Conservation (phyloP, 257 asterid species). For the Petunia axillaris region DNA sequence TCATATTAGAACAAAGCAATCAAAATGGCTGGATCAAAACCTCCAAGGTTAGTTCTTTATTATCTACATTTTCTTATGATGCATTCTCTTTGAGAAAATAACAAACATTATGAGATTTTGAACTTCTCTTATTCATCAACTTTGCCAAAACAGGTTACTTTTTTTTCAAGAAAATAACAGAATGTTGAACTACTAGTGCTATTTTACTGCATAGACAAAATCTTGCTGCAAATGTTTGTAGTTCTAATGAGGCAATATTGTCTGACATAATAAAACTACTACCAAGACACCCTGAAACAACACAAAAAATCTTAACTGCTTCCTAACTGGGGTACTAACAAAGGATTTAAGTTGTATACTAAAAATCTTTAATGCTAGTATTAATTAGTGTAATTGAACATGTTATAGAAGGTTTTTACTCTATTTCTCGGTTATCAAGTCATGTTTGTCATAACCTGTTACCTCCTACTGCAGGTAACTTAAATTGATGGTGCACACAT, state of each 20-base stretch:
- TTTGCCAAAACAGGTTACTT: neutral
- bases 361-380: neutral
- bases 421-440: neutral
- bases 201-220: neutral
- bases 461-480: neutral
- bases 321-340: neutral
- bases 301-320: neutral
- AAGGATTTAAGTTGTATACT: neutral
- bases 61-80: neutral
- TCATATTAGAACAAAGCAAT: constrained; percentile 58
- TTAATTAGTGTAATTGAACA: neutral
- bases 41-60: constrained; percentile 41
- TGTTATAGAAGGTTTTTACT: neutral
- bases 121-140: neutral
- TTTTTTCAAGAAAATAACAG: constrained; percentile 21
- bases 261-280: neutral
- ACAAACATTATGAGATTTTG: neutral
- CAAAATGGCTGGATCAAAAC: constrained; percentile 58
- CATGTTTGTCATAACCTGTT: neutral
- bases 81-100: neutral
- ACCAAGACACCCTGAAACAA: neutral
- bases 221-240: neutral
- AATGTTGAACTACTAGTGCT: neutral
- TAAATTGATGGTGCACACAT: neutral
- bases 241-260: neutral